phyloP scores from a whole-genome alignment of 345 rosid genomes.

The Rhizophora mangle region DNA sequence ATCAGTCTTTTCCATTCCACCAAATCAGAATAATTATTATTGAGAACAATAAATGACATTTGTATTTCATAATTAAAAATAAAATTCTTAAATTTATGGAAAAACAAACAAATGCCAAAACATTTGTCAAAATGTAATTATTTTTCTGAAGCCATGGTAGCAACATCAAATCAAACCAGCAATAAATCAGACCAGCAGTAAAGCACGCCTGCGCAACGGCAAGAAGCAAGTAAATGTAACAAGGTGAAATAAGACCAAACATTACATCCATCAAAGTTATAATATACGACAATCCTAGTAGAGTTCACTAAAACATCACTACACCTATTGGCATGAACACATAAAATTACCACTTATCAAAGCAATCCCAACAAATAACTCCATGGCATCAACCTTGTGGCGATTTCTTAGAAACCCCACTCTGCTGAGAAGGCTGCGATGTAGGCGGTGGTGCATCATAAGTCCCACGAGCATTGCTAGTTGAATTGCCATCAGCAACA shows the following conservation, averaged over 20 bases:
- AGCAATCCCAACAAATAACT: neutral
- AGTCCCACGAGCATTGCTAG: slow-evolving; percentile 21
- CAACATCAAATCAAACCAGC: too few species aligned
- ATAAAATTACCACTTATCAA: slow-evolving; percentile 6
- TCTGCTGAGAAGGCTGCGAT: slow-evolving; percentile 50
- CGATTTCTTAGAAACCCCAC: slow-evolving; percentile 66
- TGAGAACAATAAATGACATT: too few species aligned
- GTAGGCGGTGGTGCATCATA: slow-evolving; percentile 39
- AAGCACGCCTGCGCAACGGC: too few species aligned
- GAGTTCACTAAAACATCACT: too few species aligned
- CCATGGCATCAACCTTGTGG: slow-evolving; percentile 44
- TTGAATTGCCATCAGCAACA: slow-evolving; percentile 49
- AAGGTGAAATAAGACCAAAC: neutral
- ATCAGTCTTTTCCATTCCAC: too few species aligned
- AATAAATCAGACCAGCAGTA: too few species aligned
- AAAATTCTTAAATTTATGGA: too few species aligned
- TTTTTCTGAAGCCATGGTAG: too few species aligned
- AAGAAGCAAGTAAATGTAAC: slow-evolving; percentile 22
- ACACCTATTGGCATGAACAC: neutral
- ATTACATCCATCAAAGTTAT: neutral
- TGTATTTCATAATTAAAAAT: too few species aligned
- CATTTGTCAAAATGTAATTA: too few species aligned
- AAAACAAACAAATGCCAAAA: too few species aligned
- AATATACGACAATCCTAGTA: neutral
- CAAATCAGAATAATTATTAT: too few species aligned